Evolutionary conservation across 2,329 filamentous ascomycete genomes (phyloP), one percentile per base, ranked within the genome.

Genomic region (Stachybotrys echinatus): DNA sequence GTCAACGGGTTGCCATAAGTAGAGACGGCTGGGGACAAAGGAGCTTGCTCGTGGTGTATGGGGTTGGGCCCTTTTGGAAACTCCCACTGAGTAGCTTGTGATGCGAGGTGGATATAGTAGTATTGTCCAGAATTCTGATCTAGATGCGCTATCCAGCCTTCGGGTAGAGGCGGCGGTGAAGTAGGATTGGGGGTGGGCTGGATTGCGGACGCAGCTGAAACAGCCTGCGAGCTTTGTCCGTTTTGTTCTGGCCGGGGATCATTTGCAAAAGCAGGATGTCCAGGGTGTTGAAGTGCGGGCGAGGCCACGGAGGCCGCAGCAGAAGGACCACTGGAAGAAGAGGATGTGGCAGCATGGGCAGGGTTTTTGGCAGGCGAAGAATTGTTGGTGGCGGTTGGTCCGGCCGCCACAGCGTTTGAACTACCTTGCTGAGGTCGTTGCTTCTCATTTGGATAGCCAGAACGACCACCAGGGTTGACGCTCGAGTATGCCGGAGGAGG

Each of bases 51-150:
- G 55, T 95, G 81, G 54, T 89, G 88, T 48, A 96, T 77, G 1
- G 92, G 92, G 21, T 90, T 96, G 1, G 92, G 92, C 0, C 92
- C 92, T 70, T 96, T 97, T 23, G 94, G 94, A 58, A 97, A 97
- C 63, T 99, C 94, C 94, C 94, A 99, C 65, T 99, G 94, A 1
- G 94, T 99, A 3, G 92, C 90, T 65, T 97, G 94, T 1, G 89
- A 92, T 2, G 92, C 88, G 23, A 99, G 78, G 66, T 99, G 94
- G 52, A 99, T 99, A 63, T 99, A 99, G 68, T 99, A 99, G 69
- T 97, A 99, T 64, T 97, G 92, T 2, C 94, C 94, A 2, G 92
- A 97, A 64, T 88, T 96, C 57, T 90, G 88, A 65, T 99, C 94
- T 5, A 97, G 77, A 66, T 97, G 94, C 19, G 94, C 90, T 62